phyloP scores from a whole-genome alignment of 208 protist genomes.

The Vickermania ingenoplastis region DNA sequence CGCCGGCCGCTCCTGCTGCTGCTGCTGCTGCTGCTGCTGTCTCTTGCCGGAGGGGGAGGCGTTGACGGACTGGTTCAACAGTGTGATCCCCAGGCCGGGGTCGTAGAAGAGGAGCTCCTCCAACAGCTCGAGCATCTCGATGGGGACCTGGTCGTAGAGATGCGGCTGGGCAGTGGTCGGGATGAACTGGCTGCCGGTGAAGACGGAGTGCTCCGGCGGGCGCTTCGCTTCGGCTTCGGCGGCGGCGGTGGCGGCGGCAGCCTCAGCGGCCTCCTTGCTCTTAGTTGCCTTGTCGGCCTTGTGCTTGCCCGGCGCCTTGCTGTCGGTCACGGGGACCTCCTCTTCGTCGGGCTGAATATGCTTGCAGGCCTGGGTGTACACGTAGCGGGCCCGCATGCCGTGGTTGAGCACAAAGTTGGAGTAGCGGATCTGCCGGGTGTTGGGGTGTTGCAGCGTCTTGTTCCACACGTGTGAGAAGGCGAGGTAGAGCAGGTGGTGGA shows the following conservation, averaged over 20 bases:
- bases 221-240: not conserved
- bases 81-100: slow-evolving; percentile 7
- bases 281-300: not conserved
- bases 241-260: not conserved
- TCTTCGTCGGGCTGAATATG: not conserved
- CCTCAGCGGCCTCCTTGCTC: not conserved
- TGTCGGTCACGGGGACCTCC: not conserved
- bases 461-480: slow-evolving; percentile 60
- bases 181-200: slow-evolving; percentile 32
- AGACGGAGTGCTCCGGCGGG: slow-evolving; percentile 1
- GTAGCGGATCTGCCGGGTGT: slow-evolving; percentile 38
- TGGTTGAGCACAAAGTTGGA: slow-evolving; percentile 6
- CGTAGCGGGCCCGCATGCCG: slow-evolving; percentile 17
- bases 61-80: slow-evolving; percentile 1
- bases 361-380: slow-evolving; percentile 11
- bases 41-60: not conserved
- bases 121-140: slow-evolving; percentile 58
- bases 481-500: slow-evolving; percentile 34
- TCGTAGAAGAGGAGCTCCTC: slow-evolving; percentile 52
- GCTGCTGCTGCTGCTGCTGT: not conserved
- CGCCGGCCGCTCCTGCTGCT: not conserved
- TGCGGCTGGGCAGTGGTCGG: slow-evolving; percentile 10
- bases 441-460: slow-evolving; percentile 34
- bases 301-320: not conserved
- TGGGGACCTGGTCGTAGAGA: slow-evolving; percentile 49